Evolutionary conservation across 2,329 filamentous ascomycete species (phyloP), one percentile per base, ranked within the genome.

Genomic region (Mariannaea elegans): DNA sequence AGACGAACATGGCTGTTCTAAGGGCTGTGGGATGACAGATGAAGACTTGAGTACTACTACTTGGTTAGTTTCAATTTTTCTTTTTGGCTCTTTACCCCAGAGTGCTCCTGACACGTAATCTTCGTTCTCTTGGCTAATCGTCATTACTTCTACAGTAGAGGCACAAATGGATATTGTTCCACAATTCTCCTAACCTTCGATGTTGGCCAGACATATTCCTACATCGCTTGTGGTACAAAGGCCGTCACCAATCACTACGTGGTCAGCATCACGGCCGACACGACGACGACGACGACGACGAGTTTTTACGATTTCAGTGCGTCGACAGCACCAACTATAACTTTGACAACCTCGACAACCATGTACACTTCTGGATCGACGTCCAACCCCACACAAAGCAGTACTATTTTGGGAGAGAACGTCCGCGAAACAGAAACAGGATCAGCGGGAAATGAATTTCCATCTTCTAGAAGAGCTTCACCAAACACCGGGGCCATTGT

Each of bases 131-230:
- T 27, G 24, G 9, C 24, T 27, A 9, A 27, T 9, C 24, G 24
- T 27, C 24, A 27, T 27, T 5, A 27, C 24, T 27, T 27, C 4
- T 10, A 3, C 10, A 44, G 36, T 38, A 44, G 41, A 32, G 21
- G 23, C 18, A 32, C 5, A 27, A 27, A 52, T 13, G 41, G 36
- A 2, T 76, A 69, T 52, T 79, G 76, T 45, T 77, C 75, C 2
- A 74, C 71, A 0, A 73, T 72, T 1, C 65, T 77, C 23, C 51
- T 80, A 19, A 72, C 68, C 1, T 69, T 73, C 19, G 66, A 70
- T 6, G 60, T 71, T 18, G 72, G 72, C 51, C 68, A 75, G 16
- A 73, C 68, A 8, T 78, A 77, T 39, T 71, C 72, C 0, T 77
- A 78, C 32, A 69, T 76, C 16, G 73, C 74, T 6, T 78, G 77